Percentiles rank a stretch among this genome's conserved stretches.
Conservation (phyloP, 2,329 filamentous ascomycete species). For the Colletotrichum trifolii region DNA sequence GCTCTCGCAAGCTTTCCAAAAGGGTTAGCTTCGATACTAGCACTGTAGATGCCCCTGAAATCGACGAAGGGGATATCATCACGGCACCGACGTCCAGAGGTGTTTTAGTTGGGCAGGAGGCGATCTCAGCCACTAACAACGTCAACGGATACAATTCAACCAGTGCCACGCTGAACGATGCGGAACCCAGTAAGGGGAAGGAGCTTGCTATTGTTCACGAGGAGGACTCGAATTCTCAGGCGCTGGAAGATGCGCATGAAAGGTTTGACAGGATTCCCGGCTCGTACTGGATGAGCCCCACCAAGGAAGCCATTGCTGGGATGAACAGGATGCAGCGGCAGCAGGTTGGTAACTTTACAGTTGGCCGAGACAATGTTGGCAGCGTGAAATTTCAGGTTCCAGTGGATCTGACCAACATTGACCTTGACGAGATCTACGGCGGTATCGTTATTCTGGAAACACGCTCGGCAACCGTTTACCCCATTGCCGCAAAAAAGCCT, state of each 20-base stretch:
- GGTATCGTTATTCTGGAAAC: conserved; percentile 80
- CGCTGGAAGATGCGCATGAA: conserved; percentile 41
- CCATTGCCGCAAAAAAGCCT: conserved; percentile 80
- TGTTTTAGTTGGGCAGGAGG: conserved; percentile 9
- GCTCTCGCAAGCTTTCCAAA: conserved; percentile 75
- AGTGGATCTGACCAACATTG: conserved; percentile 83
- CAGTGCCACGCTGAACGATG: conserved; percentile 61
- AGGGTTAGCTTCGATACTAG: conserved; percentile 91
- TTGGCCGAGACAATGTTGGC: conserved; percentile 86
- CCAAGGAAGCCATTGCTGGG: conserved; percentile 76
- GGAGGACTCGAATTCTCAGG: conserved; percentile 58
- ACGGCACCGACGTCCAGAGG: conserved; percentile 7
- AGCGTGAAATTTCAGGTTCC: conserved; percentile 82
- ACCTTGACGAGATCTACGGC: conserved; percentile 83
- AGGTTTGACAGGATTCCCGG: conserved; percentile 68
- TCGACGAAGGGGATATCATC: conserved; percentile 20
- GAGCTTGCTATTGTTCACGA: conserved; percentile 85
- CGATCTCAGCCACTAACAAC: conserved; percentile 6
- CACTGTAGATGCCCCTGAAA: conserved; percentile 52
- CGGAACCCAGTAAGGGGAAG: conserved; percentile 78
- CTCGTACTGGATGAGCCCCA: conserved; percentile 88
- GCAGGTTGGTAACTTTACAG: conserved; percentile 78
- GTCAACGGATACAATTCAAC: conserved; percentile 42
- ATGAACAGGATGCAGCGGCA: conserved; percentile 85
- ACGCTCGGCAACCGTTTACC: conserved; percentile 90